Base-by-base conservation (phyloP, 495 filamentous ascomycete species). In the Apiosordaria backusii region DNA sequence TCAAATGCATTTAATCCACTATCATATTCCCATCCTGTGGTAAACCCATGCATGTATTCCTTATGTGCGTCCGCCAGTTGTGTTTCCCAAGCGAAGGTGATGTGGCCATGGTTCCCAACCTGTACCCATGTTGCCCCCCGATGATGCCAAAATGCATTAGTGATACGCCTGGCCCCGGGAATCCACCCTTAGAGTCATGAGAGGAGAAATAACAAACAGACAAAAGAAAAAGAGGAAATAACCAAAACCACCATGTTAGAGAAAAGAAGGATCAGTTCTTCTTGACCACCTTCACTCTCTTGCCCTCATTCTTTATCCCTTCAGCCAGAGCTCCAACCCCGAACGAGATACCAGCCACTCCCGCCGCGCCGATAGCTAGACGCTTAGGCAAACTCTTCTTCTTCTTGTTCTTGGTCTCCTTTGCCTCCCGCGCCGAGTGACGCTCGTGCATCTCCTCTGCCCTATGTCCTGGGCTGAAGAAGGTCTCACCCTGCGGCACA, bases 321-420 rank as follows among this genome's bases (percentile, higher is more conserved):
- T 93, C 89, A 4, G 78, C 77, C 16, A 88, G 82, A n/a, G 89
- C 89, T 3, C 89, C 89, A 52, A 91, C 71, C 3, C 85, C 85
- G 77, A 92, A 93, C 25, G 84, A 86, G 22, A 84, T 80, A 19
- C 81, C 88, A 4, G 84, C 90, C 0, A 87, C 83, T 72, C 83
- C 86, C 0, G 75, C 79, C 3, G 87, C 87, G 10, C 84, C 83
- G n/a, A 88, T 66, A 0, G 87, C 57, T 62, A 89, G 76, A 24
- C 83, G 77, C 74, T 81, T 86, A 3, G 81, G 68, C 16, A 78
- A 52, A 40, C 75, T 77, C 57, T 70, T 81, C 65, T 75, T 73
- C 58, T 74, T 76, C 27, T 61, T 72, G 10, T 74, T 75, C 19
- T 75, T 67, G 4, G 63, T 57, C 69, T 69, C 77, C 53, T 71